These are phyloP conservation scores for Cardiospermum halicacabum DNA, from an alignment of 345 rosid genomes.

Conservation along the genomic window DNA sequence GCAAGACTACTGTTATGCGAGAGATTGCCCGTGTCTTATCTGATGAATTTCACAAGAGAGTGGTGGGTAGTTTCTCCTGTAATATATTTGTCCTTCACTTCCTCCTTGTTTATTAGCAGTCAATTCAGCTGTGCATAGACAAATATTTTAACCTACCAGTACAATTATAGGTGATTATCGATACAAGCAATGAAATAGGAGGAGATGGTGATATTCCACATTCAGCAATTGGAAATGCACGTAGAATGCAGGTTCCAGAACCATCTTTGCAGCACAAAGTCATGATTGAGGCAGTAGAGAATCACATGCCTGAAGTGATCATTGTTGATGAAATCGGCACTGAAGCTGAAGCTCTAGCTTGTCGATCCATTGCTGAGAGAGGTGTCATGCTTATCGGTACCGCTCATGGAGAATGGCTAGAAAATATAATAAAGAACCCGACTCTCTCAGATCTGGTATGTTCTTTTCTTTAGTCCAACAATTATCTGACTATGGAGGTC, in stretches of 20 bases:
- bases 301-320: slow-evolving; percentile 76
- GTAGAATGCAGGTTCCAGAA: slow-evolving; percentile 74
- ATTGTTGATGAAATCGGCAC: slow-evolving; percentile 70
- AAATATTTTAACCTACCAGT: neutral
- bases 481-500: no score
- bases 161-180: slow-evolving; percentile 57
- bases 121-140: neutral
- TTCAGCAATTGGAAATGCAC: slow-evolving; percentile 67
- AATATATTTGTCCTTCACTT: neutral
- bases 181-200: slow-evolving; percentile 77
- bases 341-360: slow-evolving; percentile 62
- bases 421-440: slow-evolving; percentile 55
- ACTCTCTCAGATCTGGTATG: slow-evolving; percentile 56
- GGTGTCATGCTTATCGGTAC: slow-evolving; percentile 67
- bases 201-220: slow-evolving; percentile 76
- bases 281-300: slow-evolving; percentile 75
- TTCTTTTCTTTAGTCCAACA: neutral
- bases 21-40: slow-evolving; percentile 65
- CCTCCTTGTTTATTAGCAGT: neutral
- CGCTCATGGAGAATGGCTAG: slow-evolving; percentile 64
- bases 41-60: slow-evolving; percentile 57
- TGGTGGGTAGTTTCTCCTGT: slow-evolving; percentile 33
- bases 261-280: slow-evolving; percentile 61
- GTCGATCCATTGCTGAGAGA: slow-evolving; percentile 62
- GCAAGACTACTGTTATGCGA: slow-evolving; percentile 67